phyloP scores from a whole-genome alignment of 129 eudicot genomes.

The Oenanthe sinensis region DNA sequence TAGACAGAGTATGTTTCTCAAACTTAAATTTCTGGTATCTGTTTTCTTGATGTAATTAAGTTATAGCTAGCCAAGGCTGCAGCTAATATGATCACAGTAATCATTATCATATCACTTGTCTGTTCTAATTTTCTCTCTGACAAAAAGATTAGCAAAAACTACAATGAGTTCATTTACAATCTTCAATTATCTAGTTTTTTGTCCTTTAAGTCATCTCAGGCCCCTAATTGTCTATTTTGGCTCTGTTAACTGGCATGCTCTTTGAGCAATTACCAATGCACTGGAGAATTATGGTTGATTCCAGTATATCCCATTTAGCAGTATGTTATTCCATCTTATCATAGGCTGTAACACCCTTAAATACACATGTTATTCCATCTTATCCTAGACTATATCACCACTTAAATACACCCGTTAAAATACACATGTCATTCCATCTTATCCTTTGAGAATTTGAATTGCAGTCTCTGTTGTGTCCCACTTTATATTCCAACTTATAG shows the following conservation, averaged over 20 bases:
- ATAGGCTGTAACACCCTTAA: background rate
- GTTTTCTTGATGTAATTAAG: background rate
- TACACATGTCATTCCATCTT: too few relatives aligned
- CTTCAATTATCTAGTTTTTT: background rate
- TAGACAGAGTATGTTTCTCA: constrained; percentile 21
- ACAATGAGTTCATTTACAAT: background rate
- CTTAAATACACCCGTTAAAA: background rate
- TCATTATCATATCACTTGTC: background rate
- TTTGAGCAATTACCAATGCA: background rate
- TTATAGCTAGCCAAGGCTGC: background rate
- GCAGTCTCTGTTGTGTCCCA: too few relatives aligned
- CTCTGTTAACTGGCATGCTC: background rate
- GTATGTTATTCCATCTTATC: background rate
- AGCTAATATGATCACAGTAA: background rate
- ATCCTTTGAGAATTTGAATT: too few relatives aligned
- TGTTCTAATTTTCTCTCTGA: background rate
- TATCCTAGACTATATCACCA: background rate
- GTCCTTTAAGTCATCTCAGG: background rate
- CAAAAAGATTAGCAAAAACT: background rate
- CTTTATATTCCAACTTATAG: too few relatives aligned
- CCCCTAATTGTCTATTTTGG: too few relatives aligned
- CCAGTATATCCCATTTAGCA: background rate
- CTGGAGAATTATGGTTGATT: background rate
- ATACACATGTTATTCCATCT: background rate
- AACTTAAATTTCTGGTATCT: background rate